phyloP scores from a whole-genome alignment of 331 rosid genomes.

The Cydonia oblonga region DNA sequence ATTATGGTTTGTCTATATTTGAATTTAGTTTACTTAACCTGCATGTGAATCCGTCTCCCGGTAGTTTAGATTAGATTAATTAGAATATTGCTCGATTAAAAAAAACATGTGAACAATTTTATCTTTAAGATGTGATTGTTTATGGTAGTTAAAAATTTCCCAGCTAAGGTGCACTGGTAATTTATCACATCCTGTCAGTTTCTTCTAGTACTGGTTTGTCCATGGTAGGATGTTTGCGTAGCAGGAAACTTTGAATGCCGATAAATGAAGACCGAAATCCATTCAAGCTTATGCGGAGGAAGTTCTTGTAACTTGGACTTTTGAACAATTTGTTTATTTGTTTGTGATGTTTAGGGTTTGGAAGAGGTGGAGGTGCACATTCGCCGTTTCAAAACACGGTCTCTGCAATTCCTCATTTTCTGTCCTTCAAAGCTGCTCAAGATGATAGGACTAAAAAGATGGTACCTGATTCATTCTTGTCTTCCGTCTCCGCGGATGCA shows the following conservation, averaged over 20 bases:
- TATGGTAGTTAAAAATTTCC: background rate
- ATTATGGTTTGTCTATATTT: background rate
- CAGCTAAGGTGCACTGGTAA: background rate
- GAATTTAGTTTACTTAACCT: background rate
- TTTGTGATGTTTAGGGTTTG: constrained; percentile 29
- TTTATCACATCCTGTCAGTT: no score
- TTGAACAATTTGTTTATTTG: background rate
- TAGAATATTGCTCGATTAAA: no score
- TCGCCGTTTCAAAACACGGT: constrained; percentile 57
- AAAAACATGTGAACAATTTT: background rate
- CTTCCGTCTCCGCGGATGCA: constrained; percentile 34
- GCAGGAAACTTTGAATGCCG: no score
- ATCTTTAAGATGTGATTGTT: background rate
- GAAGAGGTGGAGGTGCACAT: constrained; percentile 30
- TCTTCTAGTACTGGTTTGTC: no score
- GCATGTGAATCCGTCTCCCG: background rate
- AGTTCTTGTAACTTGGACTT: no score
- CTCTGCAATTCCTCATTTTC: constrained; percentile 49
- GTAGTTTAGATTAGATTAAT: background rate
- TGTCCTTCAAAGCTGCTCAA: constrained; percentile 50
- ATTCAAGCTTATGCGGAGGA: no score
- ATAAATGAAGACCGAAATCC: no score
- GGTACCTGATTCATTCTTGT: constrained; percentile 24
- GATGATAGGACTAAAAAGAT: constrained; percentile 37
- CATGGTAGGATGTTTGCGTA: no score